A percentile compares a stretch with the other conserved stretches of the same genome.
phyloP scores from a whole-genome alignment of 805 yeast species.

The Monosporozyma siamensis region DNA sequence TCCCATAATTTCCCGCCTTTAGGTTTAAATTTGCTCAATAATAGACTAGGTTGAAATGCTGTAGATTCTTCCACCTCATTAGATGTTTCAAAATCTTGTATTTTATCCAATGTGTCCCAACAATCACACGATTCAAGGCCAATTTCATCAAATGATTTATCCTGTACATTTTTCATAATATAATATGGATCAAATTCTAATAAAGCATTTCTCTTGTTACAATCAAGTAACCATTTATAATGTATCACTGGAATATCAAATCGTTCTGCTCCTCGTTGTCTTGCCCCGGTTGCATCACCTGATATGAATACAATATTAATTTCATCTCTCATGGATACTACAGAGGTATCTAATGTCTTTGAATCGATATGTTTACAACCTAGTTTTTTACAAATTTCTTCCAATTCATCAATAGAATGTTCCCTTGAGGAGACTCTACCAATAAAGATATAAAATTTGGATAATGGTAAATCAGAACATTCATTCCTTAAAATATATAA shows the following conservation, averaged over 20 bases:
- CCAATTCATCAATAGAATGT: constrained; percentile 5
- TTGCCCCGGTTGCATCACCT: constrained; percentile 20
- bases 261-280: constrained; percentile 32
- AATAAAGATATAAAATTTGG: constrained; percentile 21
- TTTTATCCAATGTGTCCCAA: constrained; percentile 11
- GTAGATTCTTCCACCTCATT: not conserved
- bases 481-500: constrained; percentile 11
- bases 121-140: constrained; percentile 28
- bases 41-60: not conserved
- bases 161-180: constrained; percentile 12
- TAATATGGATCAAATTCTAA: constrained; percentile 32
- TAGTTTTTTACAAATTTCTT: constrained; percentile 9
- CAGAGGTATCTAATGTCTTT: not conserved
- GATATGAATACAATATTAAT: constrained; percentile 19
- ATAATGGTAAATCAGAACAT: constrained; percentile 16
- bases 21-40: constrained; percentile 20
- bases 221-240: constrained; percentile 37
- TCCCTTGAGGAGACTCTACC: constrained; percentile 17
- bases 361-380: constrained; percentile 1
- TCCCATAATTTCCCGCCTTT: constrained; percentile 26
- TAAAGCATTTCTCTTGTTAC: constrained; percentile 34
- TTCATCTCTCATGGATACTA: not conserved
- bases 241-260: constrained; percentile 35
- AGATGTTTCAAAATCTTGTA: not conserved
- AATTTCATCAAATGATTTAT: constrained; percentile 16